Conservation (phyloP, 305 asterid species). For the Withania somnifera region DNA sequence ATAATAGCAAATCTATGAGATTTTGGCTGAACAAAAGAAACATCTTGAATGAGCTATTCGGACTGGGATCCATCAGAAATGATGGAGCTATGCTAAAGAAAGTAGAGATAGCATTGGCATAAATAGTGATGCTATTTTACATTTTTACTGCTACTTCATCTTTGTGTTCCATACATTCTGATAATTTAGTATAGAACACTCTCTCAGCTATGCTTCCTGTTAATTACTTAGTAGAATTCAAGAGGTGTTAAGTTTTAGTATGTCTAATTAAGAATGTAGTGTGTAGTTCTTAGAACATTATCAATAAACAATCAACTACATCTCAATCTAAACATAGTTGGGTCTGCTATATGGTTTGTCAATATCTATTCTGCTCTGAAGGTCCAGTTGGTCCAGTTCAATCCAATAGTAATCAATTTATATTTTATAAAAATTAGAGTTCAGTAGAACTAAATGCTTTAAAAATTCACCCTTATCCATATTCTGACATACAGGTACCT, state of each 20-base stretch:
- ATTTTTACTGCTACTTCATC: background rate
- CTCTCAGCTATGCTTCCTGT: background rate
- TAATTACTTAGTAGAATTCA: background rate
- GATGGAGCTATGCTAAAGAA: background rate
- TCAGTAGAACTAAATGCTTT: background rate
- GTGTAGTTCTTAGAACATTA: background rate
- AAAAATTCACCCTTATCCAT: background rate
- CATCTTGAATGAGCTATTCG: background rate
- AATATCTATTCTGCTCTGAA: background rate
- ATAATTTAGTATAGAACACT: background rate
- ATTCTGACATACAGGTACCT: background rate
- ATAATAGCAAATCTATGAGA: background rate
- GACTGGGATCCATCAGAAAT: background rate
- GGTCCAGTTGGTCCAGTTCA: background rate
- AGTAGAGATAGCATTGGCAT: background rate
- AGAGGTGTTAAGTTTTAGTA: background rate
- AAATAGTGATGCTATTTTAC: background rate
- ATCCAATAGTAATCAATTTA: background rate
- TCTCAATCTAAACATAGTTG: background rate
- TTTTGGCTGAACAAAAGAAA: background rate
- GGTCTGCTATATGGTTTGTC: background rate
- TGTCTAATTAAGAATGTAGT: background rate
- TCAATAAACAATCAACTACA: background rate
- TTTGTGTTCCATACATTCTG: background rate
- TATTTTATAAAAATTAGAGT: background rate